These are phyloP conservation scores for Alternaria ventricosa DNA, from an alignment of 2,329 filamentous ascomycete species.

Conservation along the genomic window DNA sequence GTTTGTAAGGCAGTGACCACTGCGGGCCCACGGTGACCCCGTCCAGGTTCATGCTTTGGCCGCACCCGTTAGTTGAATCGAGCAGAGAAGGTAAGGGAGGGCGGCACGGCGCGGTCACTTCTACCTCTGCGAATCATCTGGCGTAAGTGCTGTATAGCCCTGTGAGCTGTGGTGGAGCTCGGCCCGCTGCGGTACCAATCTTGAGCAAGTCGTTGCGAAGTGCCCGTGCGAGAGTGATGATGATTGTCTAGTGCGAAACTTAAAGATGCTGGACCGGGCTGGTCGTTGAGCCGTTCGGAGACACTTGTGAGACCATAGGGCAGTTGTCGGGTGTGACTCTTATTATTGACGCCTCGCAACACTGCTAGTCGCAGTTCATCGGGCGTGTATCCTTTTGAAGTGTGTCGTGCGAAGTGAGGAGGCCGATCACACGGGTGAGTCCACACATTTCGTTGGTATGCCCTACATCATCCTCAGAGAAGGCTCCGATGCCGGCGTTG, in stretches of 20 bases:
- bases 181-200: conserved; percentile 26
- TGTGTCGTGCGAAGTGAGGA: conserved; percentile 13
- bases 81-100: conserved; percentile 20
- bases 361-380: conserved; percentile 6
- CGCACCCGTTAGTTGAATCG: conserved; percentile 4
- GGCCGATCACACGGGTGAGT: conserved; percentile 1
- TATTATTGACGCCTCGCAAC: neutral
- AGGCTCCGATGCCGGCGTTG: neutral
- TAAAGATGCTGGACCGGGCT: neutral
- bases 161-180: conserved; percentile 31
- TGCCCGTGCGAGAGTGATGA: conserved; percentile 13
- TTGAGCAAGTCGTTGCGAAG: conserved; percentile 15
- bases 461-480: neutral
- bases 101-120: conserved; percentile 39
- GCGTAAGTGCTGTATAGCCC: conserved; percentile 10
- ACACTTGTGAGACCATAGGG: conserved; percentile 5
- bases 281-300: conserved; percentile 7
- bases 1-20: neutral
- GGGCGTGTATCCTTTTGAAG: conserved; percentile 20
- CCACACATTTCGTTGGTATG: neutral
- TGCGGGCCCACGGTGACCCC: conserved; percentile 8
- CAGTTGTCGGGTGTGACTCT: neutral
- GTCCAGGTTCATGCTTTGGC: conserved; percentile 5
- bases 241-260: conserved; percentile 6
- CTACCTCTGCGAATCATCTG: conserved; percentile 34